These are phyloP conservation scores for Fusarium solani-melongenae DNA, from an alignment of 2,329 filamentous ascomycete genomes.

Conservation along the genomic window DNA sequence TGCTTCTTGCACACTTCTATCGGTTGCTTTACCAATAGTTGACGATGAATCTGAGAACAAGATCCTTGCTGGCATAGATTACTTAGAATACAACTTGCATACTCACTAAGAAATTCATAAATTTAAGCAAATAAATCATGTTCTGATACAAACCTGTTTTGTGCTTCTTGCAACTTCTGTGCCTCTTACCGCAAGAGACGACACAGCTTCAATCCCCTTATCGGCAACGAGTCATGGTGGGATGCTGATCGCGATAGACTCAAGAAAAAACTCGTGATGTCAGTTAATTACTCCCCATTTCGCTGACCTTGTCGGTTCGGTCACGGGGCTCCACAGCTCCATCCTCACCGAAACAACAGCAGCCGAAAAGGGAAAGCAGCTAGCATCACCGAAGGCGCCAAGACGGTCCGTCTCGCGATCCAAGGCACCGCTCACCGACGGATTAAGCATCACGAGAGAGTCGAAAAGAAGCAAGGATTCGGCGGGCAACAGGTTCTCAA, in stretches of 20 bases:
- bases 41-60: neutral
- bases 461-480: conserved; percentile 46
- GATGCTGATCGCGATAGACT: conserved; percentile 37
- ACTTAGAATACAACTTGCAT: neutral
- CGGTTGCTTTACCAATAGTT: neutral
- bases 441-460: conserved; percentile 28
- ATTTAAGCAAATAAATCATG: neutral
- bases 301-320: conserved; percentile 2
- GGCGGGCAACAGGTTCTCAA: conserved; percentile 52
- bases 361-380: neutral
- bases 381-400: neutral
- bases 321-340: neutral
- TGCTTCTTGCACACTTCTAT: neutral
- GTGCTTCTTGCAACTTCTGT: neutral
- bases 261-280: conserved; percentile 4
- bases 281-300: conserved; percentile 3
- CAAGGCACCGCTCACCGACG: neutral
- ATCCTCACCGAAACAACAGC: conserved; percentile 4
- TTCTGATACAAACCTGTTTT: neutral
- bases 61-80: neutral
- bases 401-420: conserved; percentile 12
- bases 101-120: neutral
- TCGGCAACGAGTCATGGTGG: neutral
- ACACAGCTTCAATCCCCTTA: neutral
- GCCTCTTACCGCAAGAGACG: neutral